phyloP scores from a whole-genome alignment of 805 yeast genomes.

The Spathaspora passalidarum region DNA sequence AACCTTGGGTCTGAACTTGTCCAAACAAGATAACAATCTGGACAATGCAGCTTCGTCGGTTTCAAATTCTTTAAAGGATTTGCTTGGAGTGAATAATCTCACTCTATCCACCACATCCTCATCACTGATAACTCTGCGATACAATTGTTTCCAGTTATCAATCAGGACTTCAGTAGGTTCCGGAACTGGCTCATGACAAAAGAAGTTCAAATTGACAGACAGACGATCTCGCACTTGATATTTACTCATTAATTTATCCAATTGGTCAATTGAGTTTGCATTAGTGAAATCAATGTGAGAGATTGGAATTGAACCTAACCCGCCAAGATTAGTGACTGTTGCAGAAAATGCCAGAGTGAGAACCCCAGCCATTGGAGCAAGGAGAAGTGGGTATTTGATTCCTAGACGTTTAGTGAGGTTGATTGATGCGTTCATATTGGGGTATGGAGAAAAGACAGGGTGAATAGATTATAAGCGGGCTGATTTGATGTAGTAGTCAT shows the following conservation, averaged over 20 bases:
- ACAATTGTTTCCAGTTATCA: slow-evolving; percentile 22
- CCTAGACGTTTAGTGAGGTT: slow-evolving; percentile 17
- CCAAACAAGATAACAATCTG: slow-evolving; percentile 16
- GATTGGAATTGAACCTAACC: slow-evolving; percentile 48
- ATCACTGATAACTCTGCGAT: slow-evolving; percentile 6
- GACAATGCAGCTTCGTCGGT: slow-evolving; percentile 12
- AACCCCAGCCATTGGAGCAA: slow-evolving; percentile 63
- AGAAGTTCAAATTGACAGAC: slow-evolving; percentile 46
- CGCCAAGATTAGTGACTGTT: slow-evolving; percentile 41
- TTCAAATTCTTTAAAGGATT: slow-evolving; percentile 31
- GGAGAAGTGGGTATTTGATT: slow-evolving; percentile 44
- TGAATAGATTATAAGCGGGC: too few species aligned
- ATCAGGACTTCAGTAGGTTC: slow-evolving; percentile 16
- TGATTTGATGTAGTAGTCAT: too few species aligned
- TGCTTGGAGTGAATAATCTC: slow-evolving; percentile 19
- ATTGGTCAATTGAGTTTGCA: slow-evolving; percentile 10
- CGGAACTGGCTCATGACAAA: slow-evolving; percentile 34
- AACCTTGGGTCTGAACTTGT: slow-evolving; percentile 34
- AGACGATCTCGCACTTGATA: slow-evolving; percentile 2
- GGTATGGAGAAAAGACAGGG: too few species aligned
- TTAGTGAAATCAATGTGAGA: slow-evolving; percentile 26
- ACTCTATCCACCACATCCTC: slow-evolving; percentile 5
- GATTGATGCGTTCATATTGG: too few species aligned
- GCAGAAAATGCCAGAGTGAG: slow-evolving; percentile 45
- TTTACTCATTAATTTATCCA: slow-evolving; percentile 11